A percentile compares a stretch with the other conserved stretches of the same genome.
phyloP scores from a whole-genome alignment of 176 grass and related monocot species.

The Triticum aestivum region DNA sequence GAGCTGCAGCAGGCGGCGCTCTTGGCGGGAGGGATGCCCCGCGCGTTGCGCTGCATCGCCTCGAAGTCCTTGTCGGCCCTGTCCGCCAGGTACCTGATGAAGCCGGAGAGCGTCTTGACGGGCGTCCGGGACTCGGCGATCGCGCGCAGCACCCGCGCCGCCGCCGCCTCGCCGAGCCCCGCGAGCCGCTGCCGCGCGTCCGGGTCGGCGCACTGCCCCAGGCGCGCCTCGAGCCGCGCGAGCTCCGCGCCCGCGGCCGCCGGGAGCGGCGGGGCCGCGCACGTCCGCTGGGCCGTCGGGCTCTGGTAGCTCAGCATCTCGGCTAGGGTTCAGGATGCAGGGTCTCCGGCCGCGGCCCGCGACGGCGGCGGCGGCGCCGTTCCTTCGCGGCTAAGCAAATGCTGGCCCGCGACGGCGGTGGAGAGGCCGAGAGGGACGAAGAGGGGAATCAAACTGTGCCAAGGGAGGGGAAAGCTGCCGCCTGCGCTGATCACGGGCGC shows the following conservation, averaged over 20 bases:
- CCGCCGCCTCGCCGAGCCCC: conserved; percentile 12
- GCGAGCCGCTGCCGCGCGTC: conserved; percentile 20
- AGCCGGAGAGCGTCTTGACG: conserved; percentile 19
- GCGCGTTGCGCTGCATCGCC: conserved; percentile 22
- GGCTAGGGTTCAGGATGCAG: conserved; percentile 5
- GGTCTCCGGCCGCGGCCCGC: not conserved
- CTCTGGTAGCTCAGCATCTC: not conserved
- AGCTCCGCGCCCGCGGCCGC: conserved; percentile 9
- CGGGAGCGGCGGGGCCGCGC: not conserved
- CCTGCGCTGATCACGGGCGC: not conserved
- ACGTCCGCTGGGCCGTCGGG: not conserved
- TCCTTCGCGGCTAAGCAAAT: not conserved
- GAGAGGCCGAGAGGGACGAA: not conserved
- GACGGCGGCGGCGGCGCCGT: not conserved
- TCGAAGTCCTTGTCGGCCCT: not conserved
- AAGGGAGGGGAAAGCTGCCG: not conserved
- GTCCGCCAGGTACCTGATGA: not conserved
- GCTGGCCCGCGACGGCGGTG: not conserved
- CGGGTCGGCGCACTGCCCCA: not conserved
- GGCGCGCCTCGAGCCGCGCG: conserved; percentile 3
- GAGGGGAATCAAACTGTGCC: not conserved
- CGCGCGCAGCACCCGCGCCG: conserved; percentile 1
- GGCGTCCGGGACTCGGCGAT: not conserved
- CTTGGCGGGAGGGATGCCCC: conserved; percentile 14
- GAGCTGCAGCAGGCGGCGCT: conserved; percentile 29